Evolutionary conservation across 192 early-diverging fungal species (phyloP).

Genomic region (Backusella macrospora): DNA sequence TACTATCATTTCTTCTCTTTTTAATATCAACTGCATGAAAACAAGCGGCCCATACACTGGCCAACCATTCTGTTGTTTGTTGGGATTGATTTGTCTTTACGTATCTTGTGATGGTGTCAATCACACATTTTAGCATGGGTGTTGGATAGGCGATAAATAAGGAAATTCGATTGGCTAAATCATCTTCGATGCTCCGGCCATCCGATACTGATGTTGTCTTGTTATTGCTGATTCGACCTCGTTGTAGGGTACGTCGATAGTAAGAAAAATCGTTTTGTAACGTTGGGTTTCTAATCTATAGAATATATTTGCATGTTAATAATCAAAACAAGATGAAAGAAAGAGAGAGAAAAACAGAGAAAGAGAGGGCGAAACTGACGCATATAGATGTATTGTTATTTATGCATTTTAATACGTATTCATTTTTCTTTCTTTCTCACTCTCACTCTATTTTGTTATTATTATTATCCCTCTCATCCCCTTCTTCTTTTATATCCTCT

Average conservation of each 20-base stretch:
- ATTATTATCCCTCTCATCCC: too few species aligned
- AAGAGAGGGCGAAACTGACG: too few species aligned
- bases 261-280: slow-evolving; percentile 97
- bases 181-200: slow-evolving; percentile 65
- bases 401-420: too few species aligned
- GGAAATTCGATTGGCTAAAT: slow-evolving; percentile 88
- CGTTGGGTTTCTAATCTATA: slow-evolving; percentile 29
- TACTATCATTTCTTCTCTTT: slow-evolving; percentile 56
- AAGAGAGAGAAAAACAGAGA: too few species aligned
- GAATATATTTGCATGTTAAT: background rate
- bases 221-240: slow-evolving; percentile 47
- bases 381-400: too few species aligned
- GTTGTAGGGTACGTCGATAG: slow-evolving; percentile 84
- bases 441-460: too few species aligned
- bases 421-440: too few species aligned
- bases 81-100: slow-evolving; percentile 46
- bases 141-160: slow-evolving; percentile 93
- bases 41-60: slow-evolving; percentile 73
- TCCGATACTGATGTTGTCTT: slow-evolving; percentile 28
- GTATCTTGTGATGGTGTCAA: slow-evolving; percentile 71
- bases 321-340: too few species aligned
- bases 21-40: slow-evolving; percentile 51
- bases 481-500: too few species aligned
- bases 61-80: slow-evolving; percentile 62
- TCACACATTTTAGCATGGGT: slow-evolving; percentile 85